Base-by-base conservation (phyloP, 2,329 filamentous ascomycete species). In the Trichophyton benhamiae region DNA sequence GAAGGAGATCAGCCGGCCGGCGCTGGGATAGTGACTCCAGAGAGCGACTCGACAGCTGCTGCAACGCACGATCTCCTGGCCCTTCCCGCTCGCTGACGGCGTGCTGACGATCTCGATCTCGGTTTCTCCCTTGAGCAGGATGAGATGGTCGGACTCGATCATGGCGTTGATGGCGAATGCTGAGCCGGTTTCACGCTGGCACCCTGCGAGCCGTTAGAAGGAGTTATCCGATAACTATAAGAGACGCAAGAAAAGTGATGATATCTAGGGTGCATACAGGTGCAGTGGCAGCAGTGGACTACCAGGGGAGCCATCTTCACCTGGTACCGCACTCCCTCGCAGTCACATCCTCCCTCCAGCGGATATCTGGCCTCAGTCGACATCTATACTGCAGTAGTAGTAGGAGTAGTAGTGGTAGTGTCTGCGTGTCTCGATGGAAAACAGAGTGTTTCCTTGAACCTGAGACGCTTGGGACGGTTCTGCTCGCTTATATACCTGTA, bases 221-320 rank as follows among this genome's bases (percentile, higher is more conserved):
- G n/a, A 6, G 20, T 20, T 13, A 33, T n/a, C 17, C 11, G 6
- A 27, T 22, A n/a, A n/a, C n/a, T n/a, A 22, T 3, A 27, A 13
- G 15, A 25, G 4, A 6, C 5, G n/a, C 15, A 8, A 52, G 48
- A 9, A 25, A 3, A n/a, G n/a, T n/a, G 20, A 0, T 30, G 11
- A 30, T 30, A 30, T 30, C 6, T 20, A 15, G 22, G 2, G 5
- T 15, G 6, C 61, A 3, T 61, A 64, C 63, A 63, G 15, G 74
- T 76, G 70, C 78, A 80, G 68, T 78, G 75, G 69, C 78, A 80
- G 72, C 74, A 76, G 66, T 80, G 74, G 38, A 76, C 72, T 59
- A 76, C 64, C 48, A 80, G 68, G n/a, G 70, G 69, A 1, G 65
- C 15, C 15, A 62, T 65, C 27, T 62, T 53, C 60, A 73, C 58